Base-by-base conservation (phyloP, 2,329 filamentous ascomycete genomes). In the Fusarium kyushuense region DNA sequence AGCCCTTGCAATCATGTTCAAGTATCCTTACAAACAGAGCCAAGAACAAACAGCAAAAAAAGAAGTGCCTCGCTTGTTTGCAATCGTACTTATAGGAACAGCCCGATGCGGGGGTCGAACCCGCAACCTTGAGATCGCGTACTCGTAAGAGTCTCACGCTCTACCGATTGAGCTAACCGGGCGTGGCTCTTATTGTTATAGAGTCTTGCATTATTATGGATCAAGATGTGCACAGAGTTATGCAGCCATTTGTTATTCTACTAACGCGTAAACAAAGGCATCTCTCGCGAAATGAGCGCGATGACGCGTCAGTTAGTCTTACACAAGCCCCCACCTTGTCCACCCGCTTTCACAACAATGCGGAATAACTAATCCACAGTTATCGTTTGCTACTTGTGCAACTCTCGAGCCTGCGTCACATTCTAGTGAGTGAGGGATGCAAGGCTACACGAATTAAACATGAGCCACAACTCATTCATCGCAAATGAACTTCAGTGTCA, bases 101-200 rank as follows among this genome's bases (percentile, higher is more conserved):
- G 77, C 78, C 77, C 77, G 74, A 79, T 77, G 78, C 77, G 79
- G 79, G 78, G 79, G 77, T 84, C 82, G 83, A 85, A 86, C 85
- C 83, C 82, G 81, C 82, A 84, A 81, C 82, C 83, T 85, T 84
- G 81, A 85, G 83, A 84, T 84, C 51, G 74, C 57, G 74, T 68
- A 73, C 74, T 74, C 72, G 14, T 85, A 84, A 85, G 87, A 89
- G 87, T 89, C 87, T 88, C 84, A 89, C 87, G 87, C 87, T 89
- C 87, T 89, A 89, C 74, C 74, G 74, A 76, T 76, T 75, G 73
- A 76, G 71, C 73, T 74, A 75, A 73, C 72, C 73, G 78, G 76
- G 77, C 76, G 78, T 78, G 77, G 59, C 59, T 64, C 53, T 59
- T 32, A 47, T 75, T 33, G 78, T 76, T 54, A 6, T n/a, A 5